These are phyloP conservation scores for Trypanosoma boissoni DNA, from an alignment of 208 protist genomes.

Conservation along the genomic window DNA sequence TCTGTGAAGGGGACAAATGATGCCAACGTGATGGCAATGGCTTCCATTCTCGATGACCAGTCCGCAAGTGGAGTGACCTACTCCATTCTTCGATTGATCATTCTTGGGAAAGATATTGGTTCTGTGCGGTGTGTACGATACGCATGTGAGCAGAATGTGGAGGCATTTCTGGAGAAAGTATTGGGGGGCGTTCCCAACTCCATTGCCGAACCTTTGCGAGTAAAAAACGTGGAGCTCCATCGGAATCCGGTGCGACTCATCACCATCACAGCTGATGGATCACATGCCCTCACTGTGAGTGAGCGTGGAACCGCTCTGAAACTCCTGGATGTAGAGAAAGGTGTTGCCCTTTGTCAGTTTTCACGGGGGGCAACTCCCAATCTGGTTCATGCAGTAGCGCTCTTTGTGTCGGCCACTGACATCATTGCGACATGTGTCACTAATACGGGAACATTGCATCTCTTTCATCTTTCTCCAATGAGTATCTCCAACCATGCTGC, in stretches of 20 bases:
- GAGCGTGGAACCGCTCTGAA: slow-evolving; percentile 51
- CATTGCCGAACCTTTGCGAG: neutral
- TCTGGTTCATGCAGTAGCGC: slow-evolving; percentile 17
- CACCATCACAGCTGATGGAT: slow-evolving; percentile 54
- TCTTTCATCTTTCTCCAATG: slow-evolving; percentile 11
- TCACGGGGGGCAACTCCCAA: slow-evolving; percentile 24
- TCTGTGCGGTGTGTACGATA: slow-evolving; percentile 30
- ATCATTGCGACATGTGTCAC: slow-evolving; percentile 21
- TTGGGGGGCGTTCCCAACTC: neutral
- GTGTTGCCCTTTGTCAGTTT: slow-evolving; percentile 32
- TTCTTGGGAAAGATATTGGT: slow-evolving; percentile 18
- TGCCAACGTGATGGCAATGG: slow-evolving; percentile 11
- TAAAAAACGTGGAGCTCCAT: slow-evolving; percentile 21
- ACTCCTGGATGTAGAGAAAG: slow-evolving; percentile 43
- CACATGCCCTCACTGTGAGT: slow-evolving; percentile 55
- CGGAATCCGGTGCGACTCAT: slow-evolving; percentile 44
- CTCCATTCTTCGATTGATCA: slow-evolving; percentile 18
- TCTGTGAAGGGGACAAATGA: neutral
- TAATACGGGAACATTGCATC: slow-evolving; percentile 23
- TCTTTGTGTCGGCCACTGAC: slow-evolving; percentile 16
- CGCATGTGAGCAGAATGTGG: slow-evolving; percentile 5
- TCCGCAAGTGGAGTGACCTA: slow-evolving; percentile 17
- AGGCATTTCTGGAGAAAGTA: slow-evolving; percentile 1
- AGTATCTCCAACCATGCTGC: neutral
- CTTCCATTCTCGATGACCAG: slow-evolving; percentile 15